Base-by-base conservation (phyloP, 805 yeast genomes). In the Ogataea methylovora region DNA sequence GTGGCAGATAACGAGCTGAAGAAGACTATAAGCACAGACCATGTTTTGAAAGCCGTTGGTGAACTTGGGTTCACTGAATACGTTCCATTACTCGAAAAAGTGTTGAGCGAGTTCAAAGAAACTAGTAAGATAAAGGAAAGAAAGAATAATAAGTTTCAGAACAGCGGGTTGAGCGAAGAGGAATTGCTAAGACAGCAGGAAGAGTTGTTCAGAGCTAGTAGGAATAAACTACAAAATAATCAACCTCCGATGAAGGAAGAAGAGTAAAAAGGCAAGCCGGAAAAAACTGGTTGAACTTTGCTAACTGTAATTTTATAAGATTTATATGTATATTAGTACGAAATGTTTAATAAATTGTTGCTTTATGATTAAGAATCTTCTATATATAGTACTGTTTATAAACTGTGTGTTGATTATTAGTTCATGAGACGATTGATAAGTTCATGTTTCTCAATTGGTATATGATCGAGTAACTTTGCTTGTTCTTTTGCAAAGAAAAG, bases 21-120 rank as follows among this genome's bases (percentile, higher is more conserved):
- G 58, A 92, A 92, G 60, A 92, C 98, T 2, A 92, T 92, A 29
- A 94, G 96, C 1, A 82, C 95, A 2, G 98, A 92, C 55, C 98
- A 92, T 54, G 97, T 92, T 25, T 71, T 90, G 42, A 83, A 80
- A 50, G 97, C 97, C 1, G 63, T 92, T 29, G 79, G 75, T 41
- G 95, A 84, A 49, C 67, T 92, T 36, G 98, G 95, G 19, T 92
- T 86, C 57, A 71, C 70, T 20, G 87, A 84, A 39, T 92, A 90
- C 56, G 68, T 92, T 33, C 88, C 82, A 24, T 80, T 85, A 19
- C 73, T 92, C 29, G 80, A 84, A 49, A 79, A 80, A 42, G 84
- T 84, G 16, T 66, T 90, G 42, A 73, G 68, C 29, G 95, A 88
- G 46, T 95, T 88, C 60, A 88, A 86, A 59, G 95, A 87, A 49